A percentile compares a stretch with the other conserved stretches of the same genome.
Conservation (phyloP, 441 rosid genomes). For the Croton setiger region DNA sequence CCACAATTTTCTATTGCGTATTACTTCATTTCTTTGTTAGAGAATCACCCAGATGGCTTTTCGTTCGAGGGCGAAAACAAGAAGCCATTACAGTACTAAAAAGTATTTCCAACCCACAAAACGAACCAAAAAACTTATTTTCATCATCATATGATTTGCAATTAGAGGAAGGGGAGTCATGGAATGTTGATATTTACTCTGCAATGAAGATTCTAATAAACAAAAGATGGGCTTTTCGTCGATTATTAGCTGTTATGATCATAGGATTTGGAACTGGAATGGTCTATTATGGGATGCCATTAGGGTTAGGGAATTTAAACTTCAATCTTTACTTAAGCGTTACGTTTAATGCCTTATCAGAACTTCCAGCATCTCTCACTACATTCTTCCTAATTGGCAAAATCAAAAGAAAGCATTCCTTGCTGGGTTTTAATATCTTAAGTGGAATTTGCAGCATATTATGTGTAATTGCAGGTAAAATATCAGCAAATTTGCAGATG, state of each 20-base stretch:
- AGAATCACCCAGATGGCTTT: constrained; percentile 82
- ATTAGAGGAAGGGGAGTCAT: constrained; percentile 30
- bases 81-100: constrained; percentile 47
- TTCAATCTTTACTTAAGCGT: constrained; percentile 58
- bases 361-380: constrained; percentile 50
- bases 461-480: constrained; percentile 27
- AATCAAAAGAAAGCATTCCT: constrained; percentile 38
- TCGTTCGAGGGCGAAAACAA: constrained; percentile 49
- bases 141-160: constrained; percentile 25
- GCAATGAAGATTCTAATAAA: constrained; percentile 40
- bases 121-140: constrained; percentile 14
- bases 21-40: constrained; percentile 39
- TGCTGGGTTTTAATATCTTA: constrained; percentile 38
- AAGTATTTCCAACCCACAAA: constrained; percentile 29
- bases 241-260: constrained; percentile 38
- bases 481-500: constrained; percentile 32
- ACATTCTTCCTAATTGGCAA: constrained; percentile 41
- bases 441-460: constrained; percentile 52
- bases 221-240: constrained; percentile 54
- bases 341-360: constrained; percentile 59
- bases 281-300: constrained; percentile 77
- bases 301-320: constrained; percentile 52
- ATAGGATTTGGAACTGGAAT: constrained; percentile 58
- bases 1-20: constrained; percentile 44
- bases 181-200: constrained; percentile 37